Evolutionary conservation across 2,329 filamentous ascomycete species (phyloP), one percentile per base, ranked within the genome.

Genomic region (Fusarium euwallaceae): DNA sequence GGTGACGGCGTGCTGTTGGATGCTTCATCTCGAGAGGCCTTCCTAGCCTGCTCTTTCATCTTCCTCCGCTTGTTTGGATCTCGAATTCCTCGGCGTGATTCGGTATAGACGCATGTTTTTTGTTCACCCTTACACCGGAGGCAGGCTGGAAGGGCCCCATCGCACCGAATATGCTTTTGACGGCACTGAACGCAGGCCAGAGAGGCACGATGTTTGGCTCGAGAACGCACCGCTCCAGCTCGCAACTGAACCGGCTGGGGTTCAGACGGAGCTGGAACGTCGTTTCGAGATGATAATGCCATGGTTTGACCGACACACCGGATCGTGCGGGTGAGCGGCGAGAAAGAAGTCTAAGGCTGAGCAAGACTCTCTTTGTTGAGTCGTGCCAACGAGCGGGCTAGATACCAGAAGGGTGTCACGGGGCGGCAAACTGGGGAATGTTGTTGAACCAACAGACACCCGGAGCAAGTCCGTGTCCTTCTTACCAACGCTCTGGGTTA

Each of bases 121-220:
- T 63, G 48, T 17, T 77, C 76, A 4, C 45, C 27, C 41, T 61
- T 68, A 51, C 77, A 79, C 53, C 77, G 77, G 17, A 51, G 59
- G 41, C 77, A 79, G n/a, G 43, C 29, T 11, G 74, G 76, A 7
- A 65, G 20, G 9, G 8, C 58, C 9, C 76, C 76, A 55, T 77
- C 69, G 36, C 77, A 79, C 58, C 62, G 78, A 39, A 65, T 45
- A 62, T 79, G 77, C 58, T 68, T 79, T 39, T 37, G 67, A 24
- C 77, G 77, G 45, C 77, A 79, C 32, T 68, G 59, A 16, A 69
- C 22, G 24, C 77, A 79, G 29, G 77, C 77, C 9, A 76, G 58
- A 55, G 77, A 77, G 29, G 73, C 69, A 36, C 77, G 77, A 9
- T 59, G n/a, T 12, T 22, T 66, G 22, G 76, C 61, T n/a, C 70